These are phyloP conservation scores for Simplicillium sp. DNA, from an alignment of 2,329 filamentous ascomycete genomes.

Conservation along the genomic window DNA sequence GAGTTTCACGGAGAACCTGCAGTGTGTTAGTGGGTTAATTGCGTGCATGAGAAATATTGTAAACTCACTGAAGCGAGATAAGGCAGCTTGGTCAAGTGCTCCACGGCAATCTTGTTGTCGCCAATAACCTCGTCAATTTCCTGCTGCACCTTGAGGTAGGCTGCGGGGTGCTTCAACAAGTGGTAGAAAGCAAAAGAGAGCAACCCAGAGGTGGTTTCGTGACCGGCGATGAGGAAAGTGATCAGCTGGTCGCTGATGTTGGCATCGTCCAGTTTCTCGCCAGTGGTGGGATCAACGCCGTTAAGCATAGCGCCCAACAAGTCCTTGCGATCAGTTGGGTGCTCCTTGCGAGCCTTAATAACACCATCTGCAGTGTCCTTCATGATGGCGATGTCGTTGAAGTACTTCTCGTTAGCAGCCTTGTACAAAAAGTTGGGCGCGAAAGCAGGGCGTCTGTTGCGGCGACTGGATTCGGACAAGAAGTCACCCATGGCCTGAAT, in stretches of 20 bases:
- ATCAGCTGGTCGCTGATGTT: conserved; percentile 62
- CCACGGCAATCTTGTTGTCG: conserved; percentile 42
- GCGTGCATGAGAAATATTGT: background rate
- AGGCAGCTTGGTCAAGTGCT: conserved; percentile 53
- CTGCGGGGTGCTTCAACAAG: conserved; percentile 52
- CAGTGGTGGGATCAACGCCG: conserved; percentile 57
- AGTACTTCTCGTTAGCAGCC: conserved; percentile 38
- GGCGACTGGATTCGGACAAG: conserved; percentile 43
- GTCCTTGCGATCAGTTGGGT: conserved; percentile 52
- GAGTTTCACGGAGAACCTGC: conserved; percentile 51
- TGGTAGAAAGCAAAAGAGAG: conserved; percentile 58
- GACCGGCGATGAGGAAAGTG: conserved; percentile 62
- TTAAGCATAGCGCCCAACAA: conserved; percentile 61
- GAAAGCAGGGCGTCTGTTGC: conserved; percentile 36
- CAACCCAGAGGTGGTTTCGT: conserved; percentile 62
- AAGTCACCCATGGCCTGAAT: conserved; percentile 58
- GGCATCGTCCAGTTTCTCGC: conserved; percentile 51
- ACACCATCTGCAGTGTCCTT: conserved; percentile 49
- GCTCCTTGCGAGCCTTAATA: conserved; percentile 44
- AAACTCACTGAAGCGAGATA: conserved; percentile 50
- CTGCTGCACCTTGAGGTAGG: conserved; percentile 50
- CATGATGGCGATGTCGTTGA: conserved; percentile 44
- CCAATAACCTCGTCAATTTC: conserved; percentile 61
- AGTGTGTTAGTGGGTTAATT: conserved; percentile 1
- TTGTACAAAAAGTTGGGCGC: conserved; percentile 38